phyloP scores from a whole-genome alignment of 1,284 basidiomycete genomes.

The Tremellales sp. region DNA sequence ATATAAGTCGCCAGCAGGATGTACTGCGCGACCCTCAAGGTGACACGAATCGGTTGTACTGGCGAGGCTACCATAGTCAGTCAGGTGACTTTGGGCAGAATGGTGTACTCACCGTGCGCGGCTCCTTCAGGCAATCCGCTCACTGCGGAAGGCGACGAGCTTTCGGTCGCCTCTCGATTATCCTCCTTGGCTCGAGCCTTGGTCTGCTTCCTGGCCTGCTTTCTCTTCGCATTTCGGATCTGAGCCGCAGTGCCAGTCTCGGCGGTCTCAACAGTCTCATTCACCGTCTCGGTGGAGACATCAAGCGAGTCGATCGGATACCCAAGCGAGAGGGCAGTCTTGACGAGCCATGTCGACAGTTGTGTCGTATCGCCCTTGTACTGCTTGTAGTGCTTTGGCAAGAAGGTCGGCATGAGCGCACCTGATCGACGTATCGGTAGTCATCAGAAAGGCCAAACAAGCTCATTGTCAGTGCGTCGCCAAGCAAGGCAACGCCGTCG shows the following conservation, averaged over 20 bases:
- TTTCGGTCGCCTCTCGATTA: conserved; percentile 6
- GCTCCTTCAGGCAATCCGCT: not conserved
- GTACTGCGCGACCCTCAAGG: conserved; percentile 7
- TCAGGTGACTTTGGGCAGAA: not conserved
- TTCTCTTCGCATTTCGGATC: conserved; percentile 12
- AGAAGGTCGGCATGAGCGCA: too few species aligned
- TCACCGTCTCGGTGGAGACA: not conserved
- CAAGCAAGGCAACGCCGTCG: too few species aligned
- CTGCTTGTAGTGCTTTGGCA: too few species aligned
- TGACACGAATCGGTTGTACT: not conserved
- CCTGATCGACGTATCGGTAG: too few species aligned
- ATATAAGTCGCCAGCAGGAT: conserved; percentile 6
- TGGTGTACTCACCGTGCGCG: not conserved
- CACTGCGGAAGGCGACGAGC: not conserved
- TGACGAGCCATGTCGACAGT: conserved; percentile 11
- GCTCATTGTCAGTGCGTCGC: too few species aligned
- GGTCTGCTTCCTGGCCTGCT: conserved; percentile 11
- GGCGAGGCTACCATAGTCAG: not conserved
- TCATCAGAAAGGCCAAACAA: too few species aligned
- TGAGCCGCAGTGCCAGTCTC: not conserved
- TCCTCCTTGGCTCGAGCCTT: conserved; percentile 7
- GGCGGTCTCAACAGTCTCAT: not conserved
- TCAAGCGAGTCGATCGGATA: conserved; percentile 8
- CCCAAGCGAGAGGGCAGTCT: conserved; percentile 13
- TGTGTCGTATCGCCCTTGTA: conserved; percentile 15